phyloP scores from a whole-genome alignment of 225 moss, liverwort and hornwort genomes.

The Physcomitrellopsis africana region DNA sequence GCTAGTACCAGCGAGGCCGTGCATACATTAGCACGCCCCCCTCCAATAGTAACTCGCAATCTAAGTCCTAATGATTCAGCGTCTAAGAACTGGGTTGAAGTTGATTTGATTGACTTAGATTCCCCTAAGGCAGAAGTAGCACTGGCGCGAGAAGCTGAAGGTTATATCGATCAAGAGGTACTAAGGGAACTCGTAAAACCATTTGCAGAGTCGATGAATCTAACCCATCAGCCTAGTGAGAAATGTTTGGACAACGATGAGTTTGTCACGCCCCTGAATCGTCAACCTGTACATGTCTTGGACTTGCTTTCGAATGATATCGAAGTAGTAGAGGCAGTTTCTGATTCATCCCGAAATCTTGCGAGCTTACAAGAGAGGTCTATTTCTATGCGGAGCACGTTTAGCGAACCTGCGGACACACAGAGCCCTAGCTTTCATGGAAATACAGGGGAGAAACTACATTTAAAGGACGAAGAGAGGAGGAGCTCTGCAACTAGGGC shows the following conservation, averaged over 20 bases:
- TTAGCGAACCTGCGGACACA: constrained; percentile 35
- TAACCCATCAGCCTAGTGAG: background rate
- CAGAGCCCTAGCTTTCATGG: constrained; percentile 16
- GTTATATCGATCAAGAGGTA: constrained; percentile 12
- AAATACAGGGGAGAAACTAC: constrained; percentile 9
- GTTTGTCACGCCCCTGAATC: background rate
- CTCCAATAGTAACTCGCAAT: constrained; percentile 25
- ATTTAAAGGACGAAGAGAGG: constrained; percentile 42
- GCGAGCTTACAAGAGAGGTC: constrained; percentile 22
- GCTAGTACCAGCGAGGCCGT: constrained; percentile 29
- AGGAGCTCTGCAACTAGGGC: constrained; percentile 44
- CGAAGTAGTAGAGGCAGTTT: background rate
- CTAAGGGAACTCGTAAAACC: constrained; percentile 45
- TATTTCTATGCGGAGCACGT: constrained; percentile 25
- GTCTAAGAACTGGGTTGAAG: constrained; percentile 34
- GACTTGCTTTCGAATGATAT: constrained; percentile 30
- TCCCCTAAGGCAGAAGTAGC: background rate
- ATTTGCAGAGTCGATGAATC: constrained; percentile 41
- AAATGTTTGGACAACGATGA: constrained; percentile 5
- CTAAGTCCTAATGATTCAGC: constrained; percentile 8
- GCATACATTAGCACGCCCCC: background rate
- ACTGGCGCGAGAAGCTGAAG: background rate
- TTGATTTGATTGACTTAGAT: constrained; percentile 48
- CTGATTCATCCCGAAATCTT: background rate
- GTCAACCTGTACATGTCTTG: background rate